Percentiles rank a stretch among this genome's conserved stretches.
Conservation (phyloP, 169 alveolate species). For the Plasmodium coatneyi region DNA sequence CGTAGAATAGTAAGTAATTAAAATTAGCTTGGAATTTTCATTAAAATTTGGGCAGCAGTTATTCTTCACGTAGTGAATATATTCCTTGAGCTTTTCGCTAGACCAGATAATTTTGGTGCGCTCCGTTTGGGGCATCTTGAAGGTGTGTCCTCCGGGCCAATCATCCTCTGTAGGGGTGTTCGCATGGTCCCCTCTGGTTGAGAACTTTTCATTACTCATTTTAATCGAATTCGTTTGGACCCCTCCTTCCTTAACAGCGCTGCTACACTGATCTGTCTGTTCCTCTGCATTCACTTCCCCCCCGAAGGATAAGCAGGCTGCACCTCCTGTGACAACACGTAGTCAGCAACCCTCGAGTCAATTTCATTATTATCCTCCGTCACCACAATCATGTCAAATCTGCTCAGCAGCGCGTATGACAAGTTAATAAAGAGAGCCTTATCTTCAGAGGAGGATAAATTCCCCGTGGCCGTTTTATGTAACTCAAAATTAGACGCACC, state of each 20-base stretch:
- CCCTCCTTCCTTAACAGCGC: background rate
- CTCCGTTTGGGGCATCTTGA: background rate
- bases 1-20: constrained; percentile 75
- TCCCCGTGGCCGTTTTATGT: constrained; percentile 31
- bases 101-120: constrained; percentile 13
- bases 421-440: constrained; percentile 52
- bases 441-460: constrained; percentile 1
- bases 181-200: background rate
- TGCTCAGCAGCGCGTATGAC: constrained; percentile 61
- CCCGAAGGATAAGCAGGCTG: background rate
- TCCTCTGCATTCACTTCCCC: too few species aligned
- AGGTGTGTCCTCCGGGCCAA: background rate
- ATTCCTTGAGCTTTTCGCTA: constrained; percentile 77
- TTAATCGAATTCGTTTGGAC: background rate
- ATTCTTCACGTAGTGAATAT: constrained; percentile 74
- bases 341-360: constrained; percentile 55
- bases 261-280: background rate
- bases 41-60: constrained; percentile 74
- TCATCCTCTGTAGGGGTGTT: background rate
- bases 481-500: constrained; percentile 84
- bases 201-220: background rate
- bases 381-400: constrained; percentile 86
- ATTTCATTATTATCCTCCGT: constrained; percentile 59
- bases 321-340: constrained; percentile 20
- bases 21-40: constrained; percentile 58